phyloP scores from a whole-genome alignment of 2,329 filamentous ascomycete genomes.

The Aspergillus sojae region DNA sequence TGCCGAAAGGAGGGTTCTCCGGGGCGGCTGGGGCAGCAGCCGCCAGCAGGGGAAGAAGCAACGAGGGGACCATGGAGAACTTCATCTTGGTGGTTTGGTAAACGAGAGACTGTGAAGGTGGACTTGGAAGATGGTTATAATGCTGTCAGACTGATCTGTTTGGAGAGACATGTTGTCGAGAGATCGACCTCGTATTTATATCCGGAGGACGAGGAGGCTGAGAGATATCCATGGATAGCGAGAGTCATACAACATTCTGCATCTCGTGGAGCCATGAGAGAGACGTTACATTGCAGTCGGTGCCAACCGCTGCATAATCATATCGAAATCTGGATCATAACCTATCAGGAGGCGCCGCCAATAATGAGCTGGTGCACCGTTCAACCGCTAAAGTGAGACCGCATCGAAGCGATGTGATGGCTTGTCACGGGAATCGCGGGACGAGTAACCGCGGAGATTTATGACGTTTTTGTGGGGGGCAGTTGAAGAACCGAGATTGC shows the following conservation, averaged over 20 bases:
- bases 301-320: background rate
- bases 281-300: background rate
- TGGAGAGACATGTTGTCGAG: background rate
- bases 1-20: constrained; percentile 37
- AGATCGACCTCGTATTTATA: constrained; percentile 8
- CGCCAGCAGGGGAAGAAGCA: constrained; percentile 32
- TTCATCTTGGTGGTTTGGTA: constrained; percentile 28
- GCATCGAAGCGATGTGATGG: constrained; percentile 5
- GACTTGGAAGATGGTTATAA: background rate
- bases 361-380: background rate
- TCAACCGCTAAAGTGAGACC: constrained; percentile 14
- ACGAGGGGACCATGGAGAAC: constrained; percentile 21
- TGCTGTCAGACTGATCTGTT: background rate
- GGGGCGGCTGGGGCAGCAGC: constrained; percentile 26
- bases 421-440: background rate
- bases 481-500: background rate
- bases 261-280: background rate
- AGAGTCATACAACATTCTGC: constrained; percentile 5
- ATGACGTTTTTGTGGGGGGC: background rate
- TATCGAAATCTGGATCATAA: constrained; percentile 2
- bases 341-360: constrained; percentile 8
- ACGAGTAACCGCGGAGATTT: too few relatives aligned
- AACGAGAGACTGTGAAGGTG: background rate
- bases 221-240: background rate
- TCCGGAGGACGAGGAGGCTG: background rate